Evolutionary conservation across 345 rosid species (phyloP), one percentile per base, ranked within the genome.

Genomic region (Citrus hindsii): DNA sequence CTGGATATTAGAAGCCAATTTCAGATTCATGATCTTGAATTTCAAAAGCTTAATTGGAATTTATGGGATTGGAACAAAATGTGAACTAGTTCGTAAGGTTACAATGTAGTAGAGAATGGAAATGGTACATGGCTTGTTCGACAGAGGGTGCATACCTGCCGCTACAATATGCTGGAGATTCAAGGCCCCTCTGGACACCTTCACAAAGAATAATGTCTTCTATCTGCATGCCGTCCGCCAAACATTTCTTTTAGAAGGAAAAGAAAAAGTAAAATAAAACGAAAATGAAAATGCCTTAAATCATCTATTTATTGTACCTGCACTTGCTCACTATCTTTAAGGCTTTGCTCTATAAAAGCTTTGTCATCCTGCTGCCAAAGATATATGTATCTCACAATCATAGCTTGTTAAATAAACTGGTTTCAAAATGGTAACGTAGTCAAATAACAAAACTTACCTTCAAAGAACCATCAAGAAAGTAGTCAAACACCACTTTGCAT

Each of bases 401-500:
- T 33, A 48, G 32, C 55, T 9, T 40, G n/a, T 16, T 74, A 25
- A 46, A 75, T 38, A 46, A 12, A 46, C 18, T 3, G 51, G 18
- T 46, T 46, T 46, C 18, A 13, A 46, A 12, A 46, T 46, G 3
- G 18, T 13, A 46, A 46, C 4, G 16, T 46, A 13, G 18, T 13
- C 51, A 3, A 46, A 3, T 46, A 13, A 46, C 14, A 70, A 71
- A 19, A 30, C 42, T 68, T 85, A 92, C 98, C 98, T 85, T 85
- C 58, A 85, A 79, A 76, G 83, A 80, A 76, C 82, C 85, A 71
- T 93, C 96, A 73, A 95, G 89, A 79, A 93, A 93, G 79, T 92
- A 93, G 88, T 93, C 96, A 71, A 95, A 93, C 82, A 95, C 86
- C 38, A 95, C 96, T 48, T 79, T 82, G 87, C 99, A 92, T 83